These are phyloP conservation scores for Phytophthora chlamydospora DNA, from an alignment of 352 stramenopile genomes.

Conservation along the genomic window DNA sequence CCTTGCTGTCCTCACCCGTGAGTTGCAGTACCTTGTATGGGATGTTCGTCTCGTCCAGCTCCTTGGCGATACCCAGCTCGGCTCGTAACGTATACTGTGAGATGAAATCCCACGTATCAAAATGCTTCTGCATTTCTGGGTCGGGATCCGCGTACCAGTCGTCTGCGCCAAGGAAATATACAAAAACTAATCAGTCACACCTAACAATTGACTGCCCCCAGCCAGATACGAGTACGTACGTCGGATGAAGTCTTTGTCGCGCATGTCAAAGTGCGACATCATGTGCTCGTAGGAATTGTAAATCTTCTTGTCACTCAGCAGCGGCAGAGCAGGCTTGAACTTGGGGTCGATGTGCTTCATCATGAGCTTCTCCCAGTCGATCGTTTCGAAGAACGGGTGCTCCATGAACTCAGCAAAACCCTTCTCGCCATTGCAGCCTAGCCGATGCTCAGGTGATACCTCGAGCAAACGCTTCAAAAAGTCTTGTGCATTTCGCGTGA, in stretches of 20 bases:
- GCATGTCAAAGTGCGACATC: conserved; percentile 89
- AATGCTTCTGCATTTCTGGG: conserved; percentile 84
- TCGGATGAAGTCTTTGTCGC: conserved; percentile 86
- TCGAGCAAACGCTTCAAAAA: conserved; percentile 88
- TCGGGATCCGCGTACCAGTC: conserved; percentile 82
- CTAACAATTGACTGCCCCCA: background rate
- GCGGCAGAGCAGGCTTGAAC: conserved; percentile 70
- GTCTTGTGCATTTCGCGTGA: conserved; percentile 70
- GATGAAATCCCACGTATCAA: conserved; percentile 90
- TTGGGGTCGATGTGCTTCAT: conserved; percentile 88
- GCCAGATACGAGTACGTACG: conserved; percentile 47
- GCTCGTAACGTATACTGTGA: conserved; percentile 81
- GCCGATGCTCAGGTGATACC: conserved; percentile 67
- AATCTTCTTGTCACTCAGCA: conserved; percentile 81
- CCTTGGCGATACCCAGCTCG: conserved; percentile 82
- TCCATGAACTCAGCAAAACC: conserved; percentile 89
- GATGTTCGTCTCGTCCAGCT: conserved; percentile 87
- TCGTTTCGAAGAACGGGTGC: conserved; percentile 87
- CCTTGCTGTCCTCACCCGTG: conserved; percentile 71
- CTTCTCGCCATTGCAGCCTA: conserved; percentile 77
- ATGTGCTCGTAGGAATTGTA: conserved; percentile 89
- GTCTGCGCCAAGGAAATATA: conserved; percentile 35
- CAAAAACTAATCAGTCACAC: conserved; percentile 9
- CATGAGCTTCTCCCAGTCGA: conserved; percentile 90
- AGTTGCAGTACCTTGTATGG: conserved; percentile 86